A percentile compares a stretch with the other conserved stretches of the same genome.
These are phyloP conservation scores for Cladosporium sphaerospermum DNA, from an alignment of 2,329 filamentous ascomycete genomes.

Conservation along the genomic window DNA sequence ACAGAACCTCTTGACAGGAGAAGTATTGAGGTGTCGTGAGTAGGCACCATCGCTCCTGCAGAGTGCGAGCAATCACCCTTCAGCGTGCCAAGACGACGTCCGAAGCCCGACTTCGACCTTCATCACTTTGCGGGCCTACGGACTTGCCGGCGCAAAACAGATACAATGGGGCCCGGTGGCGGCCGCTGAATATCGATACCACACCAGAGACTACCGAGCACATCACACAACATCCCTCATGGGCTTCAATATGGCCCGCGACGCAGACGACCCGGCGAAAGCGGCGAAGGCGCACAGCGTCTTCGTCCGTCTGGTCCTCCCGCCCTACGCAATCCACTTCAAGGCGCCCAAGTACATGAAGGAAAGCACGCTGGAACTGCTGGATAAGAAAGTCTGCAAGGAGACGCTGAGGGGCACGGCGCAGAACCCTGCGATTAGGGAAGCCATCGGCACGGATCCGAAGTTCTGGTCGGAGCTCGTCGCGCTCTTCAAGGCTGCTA, in stretches of 20 bases:
- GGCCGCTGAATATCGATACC: conserved; percentile 9
- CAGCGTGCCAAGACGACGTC: too few species aligned
- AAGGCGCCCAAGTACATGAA: conserved; percentile 54
- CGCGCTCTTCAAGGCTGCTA: conserved; percentile 52
- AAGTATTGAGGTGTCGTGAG: too few species aligned
- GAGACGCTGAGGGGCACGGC: conserved; percentile 54
- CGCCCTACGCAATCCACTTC: conserved; percentile 53
- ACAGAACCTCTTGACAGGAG: too few species aligned
- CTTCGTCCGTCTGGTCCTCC: conserved; percentile 40
- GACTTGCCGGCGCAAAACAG: conserved; percentile 2
- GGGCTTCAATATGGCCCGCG: conserved; percentile 17
- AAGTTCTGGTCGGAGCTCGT: conserved; percentile 56
- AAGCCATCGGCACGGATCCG: conserved; percentile 51
- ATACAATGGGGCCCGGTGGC: conserved; percentile 9
- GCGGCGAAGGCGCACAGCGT: conserved; percentile 35
- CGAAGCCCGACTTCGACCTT: too few species aligned
- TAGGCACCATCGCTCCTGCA: too few species aligned
- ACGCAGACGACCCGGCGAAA: conserved; percentile 13
- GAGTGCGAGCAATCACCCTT: too few species aligned
- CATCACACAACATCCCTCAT: conserved; percentile 1
- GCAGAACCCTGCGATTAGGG: conserved; percentile 46
- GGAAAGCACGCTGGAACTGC: conserved; percentile 52
- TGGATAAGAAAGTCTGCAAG: conserved; percentile 50
- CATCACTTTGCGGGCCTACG: conserved; percentile 1
- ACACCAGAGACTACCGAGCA: background rate